Conservation (phyloP, 495 filamentous ascomycete genomes). For the Cercophora sp. region DNA sequence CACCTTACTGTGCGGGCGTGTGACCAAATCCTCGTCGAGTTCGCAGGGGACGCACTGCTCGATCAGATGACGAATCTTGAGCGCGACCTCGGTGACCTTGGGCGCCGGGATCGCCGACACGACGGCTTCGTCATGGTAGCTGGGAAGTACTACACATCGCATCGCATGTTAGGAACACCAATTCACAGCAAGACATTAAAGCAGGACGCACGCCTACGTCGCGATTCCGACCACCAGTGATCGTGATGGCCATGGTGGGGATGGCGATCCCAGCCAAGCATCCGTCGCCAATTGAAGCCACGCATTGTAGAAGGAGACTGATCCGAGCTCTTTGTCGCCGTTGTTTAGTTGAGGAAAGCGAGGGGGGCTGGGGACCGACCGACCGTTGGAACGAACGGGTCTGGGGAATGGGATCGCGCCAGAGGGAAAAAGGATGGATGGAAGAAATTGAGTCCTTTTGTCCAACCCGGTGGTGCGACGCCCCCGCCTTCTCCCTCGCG, state of each 20-base stretch:
- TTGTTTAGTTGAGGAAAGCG: too few species aligned
- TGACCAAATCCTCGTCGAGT: slow-evolving; percentile 66
- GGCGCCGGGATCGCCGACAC: slow-evolving; percentile 60
- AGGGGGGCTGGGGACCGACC: too few species aligned
- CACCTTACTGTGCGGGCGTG: slow-evolving; percentile 72
- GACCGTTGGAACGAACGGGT: too few species aligned
- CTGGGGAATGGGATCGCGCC: too few species aligned
- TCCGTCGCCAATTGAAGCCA: slow-evolving; percentile 32
- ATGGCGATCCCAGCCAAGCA: slow-evolving; percentile 44
- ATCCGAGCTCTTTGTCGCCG: too few species aligned
- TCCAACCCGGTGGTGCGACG: not conserved
- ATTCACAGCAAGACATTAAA: too few species aligned
- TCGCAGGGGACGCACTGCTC: slow-evolving; percentile 87
- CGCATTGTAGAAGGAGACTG: too few species aligned
- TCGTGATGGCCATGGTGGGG: slow-evolving; percentile 30
- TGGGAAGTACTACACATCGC: slow-evolving; percentile 64
- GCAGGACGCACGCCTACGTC: slow-evolving; percentile 37
- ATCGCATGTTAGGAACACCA: slow-evolving; percentile 17
- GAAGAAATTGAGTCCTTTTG: too few species aligned
- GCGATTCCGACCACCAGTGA: slow-evolving; percentile 34
- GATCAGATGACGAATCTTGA: slow-evolving; percentile 86
- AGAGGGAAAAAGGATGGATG: too few species aligned
- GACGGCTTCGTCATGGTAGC: slow-evolving; percentile 47
- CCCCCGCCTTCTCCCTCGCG: not conserved
- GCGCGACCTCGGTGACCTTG: slow-evolving; percentile 80